Percentiles rank a stretch among this genome's conserved stretches.
Evolutionary conservation across 2,329 filamentous ascomycete genomes (phyloP).

Genomic region (Sordariomycetes sp.): DNA sequence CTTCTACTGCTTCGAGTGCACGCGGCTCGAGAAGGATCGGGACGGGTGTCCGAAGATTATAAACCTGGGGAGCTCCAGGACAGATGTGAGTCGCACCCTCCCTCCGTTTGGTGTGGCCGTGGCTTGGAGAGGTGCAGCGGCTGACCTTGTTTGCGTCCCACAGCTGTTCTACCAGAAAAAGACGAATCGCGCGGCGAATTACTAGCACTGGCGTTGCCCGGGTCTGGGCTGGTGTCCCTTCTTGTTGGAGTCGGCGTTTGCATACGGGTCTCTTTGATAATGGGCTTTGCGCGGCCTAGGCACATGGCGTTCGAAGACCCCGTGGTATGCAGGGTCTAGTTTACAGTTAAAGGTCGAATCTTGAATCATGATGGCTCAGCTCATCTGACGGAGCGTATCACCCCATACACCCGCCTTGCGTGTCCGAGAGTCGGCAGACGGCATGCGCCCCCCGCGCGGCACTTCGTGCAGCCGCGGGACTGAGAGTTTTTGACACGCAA

Average conservation of each 20-base stretch:
- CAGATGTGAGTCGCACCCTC: conserved; percentile 64
- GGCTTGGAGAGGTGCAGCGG: not conserved
- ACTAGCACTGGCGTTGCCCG: conserved; percentile 35
- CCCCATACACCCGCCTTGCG: not conserved
- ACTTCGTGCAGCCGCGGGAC: too few species aligned
- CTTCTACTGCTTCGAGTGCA: conserved; percentile 99
- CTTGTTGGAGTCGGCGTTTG: conserved; percentile 8
- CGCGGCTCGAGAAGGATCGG: conserved; percentile 86
- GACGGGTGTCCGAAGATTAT: conserved; percentile 99
- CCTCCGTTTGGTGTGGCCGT: conserved; percentile 13
- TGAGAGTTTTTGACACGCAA: too few species aligned
- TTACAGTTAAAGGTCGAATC: not conserved
- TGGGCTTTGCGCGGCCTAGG: conserved; percentile 5
- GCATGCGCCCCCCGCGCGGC: too few species aligned
- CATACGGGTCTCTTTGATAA: conserved; percentile 5
- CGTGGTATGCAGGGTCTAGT: not conserved
- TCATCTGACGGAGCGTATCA: not conserved
- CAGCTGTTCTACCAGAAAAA: conserved; percentile 55
- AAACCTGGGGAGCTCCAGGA: conserved; percentile 88
- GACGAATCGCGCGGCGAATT: conserved; percentile 45
- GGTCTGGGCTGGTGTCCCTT: conserved; percentile 24
- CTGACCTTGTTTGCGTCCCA: conserved; percentile 12
- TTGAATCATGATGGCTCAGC: not conserved
- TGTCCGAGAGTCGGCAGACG: too few species aligned
- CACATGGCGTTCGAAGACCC: not conserved